Evolutionary conservation across 225 moss, liverwort and hornwort genomes (phyloP).

Genomic region (Ulota crispa): DNA sequence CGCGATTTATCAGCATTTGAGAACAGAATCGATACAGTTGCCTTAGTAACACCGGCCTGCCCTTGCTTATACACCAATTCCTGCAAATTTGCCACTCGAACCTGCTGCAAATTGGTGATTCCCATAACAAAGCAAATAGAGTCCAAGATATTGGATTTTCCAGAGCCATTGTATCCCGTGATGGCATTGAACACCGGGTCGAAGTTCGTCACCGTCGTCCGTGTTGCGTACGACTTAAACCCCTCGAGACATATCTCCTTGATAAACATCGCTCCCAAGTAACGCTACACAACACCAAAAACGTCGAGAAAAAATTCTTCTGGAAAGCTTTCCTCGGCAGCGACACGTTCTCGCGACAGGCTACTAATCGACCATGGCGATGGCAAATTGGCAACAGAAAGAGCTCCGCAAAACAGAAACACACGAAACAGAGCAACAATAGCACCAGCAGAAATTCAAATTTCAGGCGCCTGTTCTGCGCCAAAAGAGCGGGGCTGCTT

Average conservation of each 20-base stretch:
- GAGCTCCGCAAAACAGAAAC: not conserved
- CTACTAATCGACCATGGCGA: conserved; percentile 32
- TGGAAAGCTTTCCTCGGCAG: not conserved
- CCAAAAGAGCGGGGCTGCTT: conserved; percentile 26
- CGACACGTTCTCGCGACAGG: not conserved
- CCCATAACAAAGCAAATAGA: conserved; percentile 99
- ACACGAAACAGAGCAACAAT: not conserved
- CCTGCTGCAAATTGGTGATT: conserved; percentile 96
- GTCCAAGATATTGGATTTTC: conserved; percentile 97
- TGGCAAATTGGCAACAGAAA: not conserved
- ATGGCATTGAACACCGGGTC: conserved; percentile 96
- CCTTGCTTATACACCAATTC: conserved; percentile 99
- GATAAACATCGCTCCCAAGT: conserved; percentile 65
- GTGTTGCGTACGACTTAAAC: conserved; percentile 94
- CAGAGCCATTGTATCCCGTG: conserved; percentile 95
- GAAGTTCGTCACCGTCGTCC: conserved; percentile 87
- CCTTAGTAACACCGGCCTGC: conserved; percentile 89
- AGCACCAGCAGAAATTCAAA: conserved; percentile 14
- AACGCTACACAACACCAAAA: not conserved
- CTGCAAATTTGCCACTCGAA: conserved; percentile 87
- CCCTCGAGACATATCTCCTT: conserved; percentile 97
- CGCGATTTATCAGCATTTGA: conserved; percentile 72
- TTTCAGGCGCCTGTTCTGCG: conserved; percentile 30
- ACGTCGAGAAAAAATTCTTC: not conserved
- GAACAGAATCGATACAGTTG: conserved; percentile 89